Evolutionary conservation across 306 rosid species (phyloP).

Genomic region (Purshia tridentata): DNA sequence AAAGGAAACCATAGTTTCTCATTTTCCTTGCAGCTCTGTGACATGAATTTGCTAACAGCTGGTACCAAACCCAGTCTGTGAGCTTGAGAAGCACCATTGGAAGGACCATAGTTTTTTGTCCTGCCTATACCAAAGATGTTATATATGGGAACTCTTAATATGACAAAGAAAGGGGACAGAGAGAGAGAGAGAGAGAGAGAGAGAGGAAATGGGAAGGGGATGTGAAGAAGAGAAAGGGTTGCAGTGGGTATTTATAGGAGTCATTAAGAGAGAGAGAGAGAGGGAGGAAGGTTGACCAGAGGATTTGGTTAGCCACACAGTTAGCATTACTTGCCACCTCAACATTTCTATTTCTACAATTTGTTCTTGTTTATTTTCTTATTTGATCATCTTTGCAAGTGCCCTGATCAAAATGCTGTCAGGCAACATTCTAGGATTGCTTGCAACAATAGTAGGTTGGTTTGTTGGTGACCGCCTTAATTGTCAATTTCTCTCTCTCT

Average conservation of each 20-base stretch:
- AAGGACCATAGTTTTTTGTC: constrained; percentile 34
- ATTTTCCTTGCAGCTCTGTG: constrained; percentile 68
- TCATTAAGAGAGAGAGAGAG: constrained; percentile 20
- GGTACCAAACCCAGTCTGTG: constrained; percentile 53
- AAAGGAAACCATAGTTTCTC: constrained; percentile 46
- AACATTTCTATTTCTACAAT: neutral
- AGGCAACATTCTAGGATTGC: neutral
- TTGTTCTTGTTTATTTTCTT: neutral
- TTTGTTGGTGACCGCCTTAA: constrained; percentile 62
- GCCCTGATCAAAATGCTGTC: constrained; percentile 29
- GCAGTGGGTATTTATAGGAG: constrained; percentile 52
- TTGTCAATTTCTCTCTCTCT: neutral
- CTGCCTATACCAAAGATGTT: no score
- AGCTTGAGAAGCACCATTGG: constrained; percentile 55
- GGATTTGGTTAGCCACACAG: constrained; percentile 63
- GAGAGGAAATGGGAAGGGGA: neutral
- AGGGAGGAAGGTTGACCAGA: constrained; percentile 36
- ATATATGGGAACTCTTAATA: neutral
- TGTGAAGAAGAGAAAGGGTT: constrained; percentile 32
- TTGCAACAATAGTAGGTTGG: constrained; percentile 43
- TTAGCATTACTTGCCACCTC: constrained; percentile 49
- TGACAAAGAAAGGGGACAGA: neutral
- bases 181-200: neutral
- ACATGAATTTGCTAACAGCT: constrained; percentile 60
- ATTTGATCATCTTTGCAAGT: constrained; percentile 5